These are phyloP conservation scores for Sindora glabra DNA, from an alignment of 306 rosid species.

Conservation along the genomic window DNA sequence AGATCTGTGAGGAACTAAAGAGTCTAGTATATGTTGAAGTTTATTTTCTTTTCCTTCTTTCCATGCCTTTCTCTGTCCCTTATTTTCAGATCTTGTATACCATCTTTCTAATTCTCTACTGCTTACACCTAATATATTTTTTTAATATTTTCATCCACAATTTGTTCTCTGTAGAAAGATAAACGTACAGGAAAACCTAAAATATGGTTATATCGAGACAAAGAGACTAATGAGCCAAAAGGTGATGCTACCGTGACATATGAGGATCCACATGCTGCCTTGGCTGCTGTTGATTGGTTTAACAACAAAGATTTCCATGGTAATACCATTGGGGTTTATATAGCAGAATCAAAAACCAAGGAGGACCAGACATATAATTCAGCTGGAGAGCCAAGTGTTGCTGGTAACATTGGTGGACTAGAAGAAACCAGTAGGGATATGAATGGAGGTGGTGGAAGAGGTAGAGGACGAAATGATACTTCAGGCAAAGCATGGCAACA, in stretches of 20 bases:
- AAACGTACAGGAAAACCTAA: conserved; percentile 90
- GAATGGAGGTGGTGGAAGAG: conserved; percentile 56
- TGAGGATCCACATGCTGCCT: conserved; percentile 96
- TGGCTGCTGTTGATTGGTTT: conserved; percentile 97
- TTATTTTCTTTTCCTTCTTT: not conserved
- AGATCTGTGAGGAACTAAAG: not conserved
- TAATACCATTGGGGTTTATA: conserved; percentile 67
- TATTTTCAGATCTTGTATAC: not conserved
- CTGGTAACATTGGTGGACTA: conserved; percentile 27
- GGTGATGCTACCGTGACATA: conserved; percentile 98
- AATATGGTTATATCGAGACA: conserved; percentile 85
- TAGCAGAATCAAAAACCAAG: conserved; percentile 89
- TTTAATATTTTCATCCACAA: conserved; percentile 4
- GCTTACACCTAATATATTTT: not conserved
- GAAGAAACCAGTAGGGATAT: conserved; percentile 48
- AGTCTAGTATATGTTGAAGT: too few relatives aligned
- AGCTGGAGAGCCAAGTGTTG: conserved; percentile 41
- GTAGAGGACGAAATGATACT: conserved; percentile 70
- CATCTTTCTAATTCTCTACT: not conserved
- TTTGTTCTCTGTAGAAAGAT: conserved; percentile 58
- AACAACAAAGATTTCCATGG: conserved; percentile 93
- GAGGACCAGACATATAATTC: conserved; percentile 54
- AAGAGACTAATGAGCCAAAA: conserved; percentile 85
- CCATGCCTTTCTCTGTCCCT: not conserved
- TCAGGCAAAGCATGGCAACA: conserved; percentile 95